A percentile compares a stretch with the other conserved stretches of the same genome.
Conservation (phyloP, 73 alveolate species). For the Tetrahymena malaccensis region DNA sequence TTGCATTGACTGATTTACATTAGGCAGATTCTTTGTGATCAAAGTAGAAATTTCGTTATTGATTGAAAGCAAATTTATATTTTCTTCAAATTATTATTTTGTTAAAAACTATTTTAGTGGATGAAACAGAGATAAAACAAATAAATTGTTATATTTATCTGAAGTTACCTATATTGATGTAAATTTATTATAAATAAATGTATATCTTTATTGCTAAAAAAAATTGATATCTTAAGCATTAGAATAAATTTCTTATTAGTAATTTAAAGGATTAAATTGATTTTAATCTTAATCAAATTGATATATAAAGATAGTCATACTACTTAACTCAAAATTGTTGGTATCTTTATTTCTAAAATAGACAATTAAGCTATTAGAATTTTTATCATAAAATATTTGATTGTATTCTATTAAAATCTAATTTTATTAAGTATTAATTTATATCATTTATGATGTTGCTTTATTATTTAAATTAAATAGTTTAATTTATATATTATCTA, state of each 20-base stretch:
- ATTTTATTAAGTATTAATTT: too few relatives aligned
- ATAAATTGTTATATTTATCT: too few relatives aligned
- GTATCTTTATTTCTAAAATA: background rate
- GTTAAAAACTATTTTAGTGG: background rate
- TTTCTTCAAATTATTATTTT: background rate
- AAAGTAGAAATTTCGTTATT: background rate
- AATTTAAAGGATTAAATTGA: background rate
- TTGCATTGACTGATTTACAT: background rate
- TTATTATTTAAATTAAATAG: too few relatives aligned
- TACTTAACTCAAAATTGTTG: too few relatives aligned
- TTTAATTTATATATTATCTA: too few relatives aligned
- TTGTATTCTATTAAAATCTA: background rate
- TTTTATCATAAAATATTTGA: background rate
- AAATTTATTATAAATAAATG: too few relatives aligned
- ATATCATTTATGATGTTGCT: too few relatives aligned
- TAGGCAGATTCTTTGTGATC: background rate
- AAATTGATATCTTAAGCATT: background rate
- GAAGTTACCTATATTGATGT: background rate
- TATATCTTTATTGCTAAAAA: too few relatives aligned
- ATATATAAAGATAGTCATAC: background rate
- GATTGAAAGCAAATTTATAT: background rate
- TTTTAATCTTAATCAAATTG: background rate
- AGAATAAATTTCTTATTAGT: too few relatives aligned
- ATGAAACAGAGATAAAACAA: background rate
- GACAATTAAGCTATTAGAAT: background rate